Base-by-base conservation (phyloP, 1,139 yeast species). In the Hansenula anomala region DNA sequence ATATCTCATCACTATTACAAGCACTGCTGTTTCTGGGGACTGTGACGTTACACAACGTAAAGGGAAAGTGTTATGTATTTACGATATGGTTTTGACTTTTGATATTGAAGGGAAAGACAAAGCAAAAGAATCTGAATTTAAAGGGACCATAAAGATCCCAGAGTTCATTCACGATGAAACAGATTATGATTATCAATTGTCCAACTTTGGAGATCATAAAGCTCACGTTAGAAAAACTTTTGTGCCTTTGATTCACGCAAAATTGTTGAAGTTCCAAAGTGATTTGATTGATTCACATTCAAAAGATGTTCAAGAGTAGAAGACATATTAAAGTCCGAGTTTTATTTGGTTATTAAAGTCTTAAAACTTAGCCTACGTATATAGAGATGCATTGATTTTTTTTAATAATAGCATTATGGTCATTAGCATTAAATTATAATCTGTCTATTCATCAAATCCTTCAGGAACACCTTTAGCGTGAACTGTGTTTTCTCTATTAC, bases 401-500 rank as follows among this genome's bases (percentile, higher is more conserved):
- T 23, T 10, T 10, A 23, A 10, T 12, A 23, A 23, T 23, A 10
- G 25, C 25, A 12, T 23, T 4, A 23, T 23, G 7, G 11, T 22
- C 19, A 15, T 15, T 16, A 24, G 5, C 25, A 23, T 23, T 12
- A 23, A 8, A 23, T 8, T 23, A 10, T 11, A 30, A 9, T 10
- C 19, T 12, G 9, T 12, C 19, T 14, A 45, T 12, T 34, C 47
- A 23, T 40, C 49, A 61, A 88, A 88, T 4, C 95, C 95, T 38
- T 80, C 83, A 0, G 97, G 97, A 5, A 89, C 96, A 5, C 96
- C 97, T 45, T 74, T 73, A 0, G 96, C 96, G 48, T 81, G 90
- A 33, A 75, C 66, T 31, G 64, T 66, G 12, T 73, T 71, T 30
- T 71, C 71, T 43, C 82, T 68, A 14, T 75, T 66, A 25, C 78